These are phyloP conservation scores for Nicotiana attenuata DNA, from an alignment of 257 asterid genomes.

Conservation along the genomic window DNA sequence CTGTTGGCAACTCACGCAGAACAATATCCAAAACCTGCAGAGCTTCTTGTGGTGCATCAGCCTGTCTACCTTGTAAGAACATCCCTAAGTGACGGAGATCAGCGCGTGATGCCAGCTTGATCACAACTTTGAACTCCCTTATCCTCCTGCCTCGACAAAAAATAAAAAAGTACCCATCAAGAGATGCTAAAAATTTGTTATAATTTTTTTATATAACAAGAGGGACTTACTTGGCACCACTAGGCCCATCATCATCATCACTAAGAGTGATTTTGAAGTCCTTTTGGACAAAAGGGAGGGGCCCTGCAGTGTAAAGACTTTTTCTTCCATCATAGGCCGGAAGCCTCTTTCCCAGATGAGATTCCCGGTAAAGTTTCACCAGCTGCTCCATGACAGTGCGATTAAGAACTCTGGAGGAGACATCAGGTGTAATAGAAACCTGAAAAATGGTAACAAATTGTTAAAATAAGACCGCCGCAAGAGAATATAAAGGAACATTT, in stretches of 20 bases:
- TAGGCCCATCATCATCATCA: slow-evolving; percentile 85
- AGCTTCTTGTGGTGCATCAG: slow-evolving; percentile 98
- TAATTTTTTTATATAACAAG: background rate
- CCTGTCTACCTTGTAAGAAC: slow-evolving; percentile 86
- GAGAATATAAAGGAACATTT: background rate
- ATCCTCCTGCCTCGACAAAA: slow-evolving; percentile 48
- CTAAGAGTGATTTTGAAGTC: slow-evolving; percentile 60
- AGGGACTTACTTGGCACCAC: slow-evolving; percentile 41
- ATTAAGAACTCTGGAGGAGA: slow-evolving; percentile 70
- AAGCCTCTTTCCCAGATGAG: slow-evolving; percentile 80
- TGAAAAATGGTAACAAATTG: slow-evolving; percentile 9
- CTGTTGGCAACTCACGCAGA: slow-evolving; percentile 82
- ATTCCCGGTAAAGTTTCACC: slow-evolving; percentile 57
- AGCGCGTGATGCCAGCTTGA: slow-evolving; percentile 88
- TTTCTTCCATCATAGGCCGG: slow-evolving; percentile 97
- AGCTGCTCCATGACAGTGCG: slow-evolving; percentile 86
- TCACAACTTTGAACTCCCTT: slow-evolving; percentile 74
- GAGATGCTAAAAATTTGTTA: background rate
- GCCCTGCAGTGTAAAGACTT: slow-evolving; percentile 91
- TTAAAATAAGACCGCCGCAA: background rate
- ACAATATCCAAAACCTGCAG: slow-evolving; percentile 94
- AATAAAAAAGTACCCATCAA: background rate
- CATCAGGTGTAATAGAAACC: slow-evolving; percentile 87
- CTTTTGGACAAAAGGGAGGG: slow-evolving; percentile 66
- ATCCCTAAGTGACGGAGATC: slow-evolving; percentile 88